These are phyloP conservation scores for Trichomonas tenax DNA, from an alignment of 208 protist genomes.

Conservation along the genomic window DNA sequence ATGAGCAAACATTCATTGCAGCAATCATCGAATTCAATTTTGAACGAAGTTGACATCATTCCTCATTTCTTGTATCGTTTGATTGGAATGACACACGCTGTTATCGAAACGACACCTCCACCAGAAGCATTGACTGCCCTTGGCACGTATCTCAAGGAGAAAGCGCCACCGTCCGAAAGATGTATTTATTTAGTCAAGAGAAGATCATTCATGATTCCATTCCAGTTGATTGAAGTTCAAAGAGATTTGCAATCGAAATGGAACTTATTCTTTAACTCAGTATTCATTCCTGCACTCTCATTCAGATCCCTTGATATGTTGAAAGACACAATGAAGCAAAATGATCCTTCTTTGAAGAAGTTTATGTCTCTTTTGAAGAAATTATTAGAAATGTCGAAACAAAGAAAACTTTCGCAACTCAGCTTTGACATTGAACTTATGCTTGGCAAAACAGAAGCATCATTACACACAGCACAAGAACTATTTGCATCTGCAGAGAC, in stretches of 20 bases:
- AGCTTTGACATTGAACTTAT: background rate
- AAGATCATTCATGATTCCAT: background rate
- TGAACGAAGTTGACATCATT: background rate
- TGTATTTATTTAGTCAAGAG: background rate
- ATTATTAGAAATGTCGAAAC: background rate
- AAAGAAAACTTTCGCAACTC: background rate
- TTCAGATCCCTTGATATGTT: background rate
- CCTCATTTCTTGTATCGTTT: background rate
- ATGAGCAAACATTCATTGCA: background rate
- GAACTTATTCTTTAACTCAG: background rate
- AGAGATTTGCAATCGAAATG: background rate
- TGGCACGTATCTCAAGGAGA: background rate
- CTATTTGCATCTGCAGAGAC: background rate
- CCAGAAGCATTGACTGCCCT: background rate
- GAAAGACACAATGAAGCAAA: background rate
- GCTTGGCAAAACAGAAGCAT: background rate
- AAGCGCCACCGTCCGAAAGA: background rate
- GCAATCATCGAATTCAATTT: background rate
- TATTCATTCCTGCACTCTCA: background rate
- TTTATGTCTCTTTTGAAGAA: background rate
- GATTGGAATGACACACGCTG: background rate
- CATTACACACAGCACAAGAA: background rate
- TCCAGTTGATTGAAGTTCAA: background rate
- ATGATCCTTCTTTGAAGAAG: background rate
- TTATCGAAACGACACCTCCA: background rate